Evolutionary conservation across 2,329 filamentous ascomycete genomes (phyloP).

Genomic region (Botrytis paeoniae): DNA sequence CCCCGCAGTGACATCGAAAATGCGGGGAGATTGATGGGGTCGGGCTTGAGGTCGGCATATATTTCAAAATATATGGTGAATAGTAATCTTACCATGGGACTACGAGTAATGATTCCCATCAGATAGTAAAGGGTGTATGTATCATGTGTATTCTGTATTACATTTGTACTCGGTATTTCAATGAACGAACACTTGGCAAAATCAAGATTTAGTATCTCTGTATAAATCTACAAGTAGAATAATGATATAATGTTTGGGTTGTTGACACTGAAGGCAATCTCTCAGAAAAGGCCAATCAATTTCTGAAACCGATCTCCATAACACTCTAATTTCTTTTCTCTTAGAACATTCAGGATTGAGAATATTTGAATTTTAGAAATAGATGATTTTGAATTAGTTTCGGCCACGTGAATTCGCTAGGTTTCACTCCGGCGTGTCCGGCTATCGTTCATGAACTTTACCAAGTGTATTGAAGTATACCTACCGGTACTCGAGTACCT

Average conservation of each 20-base stretch:
- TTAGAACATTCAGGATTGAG: background rate
- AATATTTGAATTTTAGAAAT: background rate
- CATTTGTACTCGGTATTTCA: background rate
- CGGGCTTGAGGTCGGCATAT: background rate
- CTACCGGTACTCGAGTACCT: too few relatives aligned
- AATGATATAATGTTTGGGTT: background rate
- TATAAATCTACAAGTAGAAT: background rate
- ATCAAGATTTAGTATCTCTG: background rate
- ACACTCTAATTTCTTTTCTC: background rate
- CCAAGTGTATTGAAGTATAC: too few relatives aligned
- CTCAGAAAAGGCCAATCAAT: background rate
- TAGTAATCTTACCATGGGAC: background rate
- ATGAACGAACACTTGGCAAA: background rate
- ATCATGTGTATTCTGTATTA: background rate
- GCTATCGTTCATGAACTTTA: too few relatives aligned
- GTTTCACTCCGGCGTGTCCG: too few relatives aligned
- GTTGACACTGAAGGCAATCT: background rate
- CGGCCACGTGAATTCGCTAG: background rate
- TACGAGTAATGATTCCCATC: background rate
- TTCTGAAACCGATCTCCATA: background rate
- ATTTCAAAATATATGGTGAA: background rate
- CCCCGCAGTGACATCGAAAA: background rate
- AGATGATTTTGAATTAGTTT: background rate
- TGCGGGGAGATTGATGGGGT: background rate
- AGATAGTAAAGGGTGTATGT: background rate